Conservation (phyloP, 1,284 basidiomycete species). For the Cerioporus squamosus region DNA sequence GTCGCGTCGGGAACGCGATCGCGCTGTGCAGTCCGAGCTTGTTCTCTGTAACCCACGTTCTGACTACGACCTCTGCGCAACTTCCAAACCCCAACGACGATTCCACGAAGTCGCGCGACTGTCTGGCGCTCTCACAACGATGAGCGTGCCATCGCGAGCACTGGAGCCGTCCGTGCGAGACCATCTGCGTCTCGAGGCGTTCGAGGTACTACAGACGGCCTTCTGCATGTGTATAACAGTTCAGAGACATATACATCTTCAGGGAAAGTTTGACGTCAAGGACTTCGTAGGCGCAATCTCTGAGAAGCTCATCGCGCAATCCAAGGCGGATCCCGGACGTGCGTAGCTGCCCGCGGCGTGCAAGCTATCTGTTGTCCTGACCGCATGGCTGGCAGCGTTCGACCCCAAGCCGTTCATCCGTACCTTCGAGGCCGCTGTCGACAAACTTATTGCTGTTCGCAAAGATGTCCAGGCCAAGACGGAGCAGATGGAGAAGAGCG, state of each 20-base stretch:
- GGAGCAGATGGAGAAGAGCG: constrained; percentile 90
- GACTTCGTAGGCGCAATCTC: constrained; percentile 88
- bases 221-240: background rate
- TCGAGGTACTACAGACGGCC: constrained; percentile 29
- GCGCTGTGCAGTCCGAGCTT: background rate
- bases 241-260: background rate
- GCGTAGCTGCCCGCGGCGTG: constrained; percentile 38
- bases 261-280: constrained; percentile 92
- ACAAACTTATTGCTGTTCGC: constrained; percentile 83
- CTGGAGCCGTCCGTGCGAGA: constrained; percentile 34
- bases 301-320: constrained; percentile 84
- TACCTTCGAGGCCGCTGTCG: constrained; percentile 90
- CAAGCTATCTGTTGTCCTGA: background rate
- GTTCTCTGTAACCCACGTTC: background rate
- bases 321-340: constrained; percentile 85
- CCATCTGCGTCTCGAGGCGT: constrained; percentile 34
- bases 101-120: background rate
- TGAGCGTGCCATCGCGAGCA: background rate
- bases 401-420: constrained; percentile 92
- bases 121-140: background rate
- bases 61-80: too few relatives aligned
- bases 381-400: constrained; percentile 64
- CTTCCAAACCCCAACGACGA: too few relatives aligned
- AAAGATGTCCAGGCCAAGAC: constrained; percentile 89
- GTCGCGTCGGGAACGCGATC: too few relatives aligned